Evolutionary conservation across 2,329 filamentous ascomycete species (phyloP).

Genomic region (Sclerotinia spermophila): DNA sequence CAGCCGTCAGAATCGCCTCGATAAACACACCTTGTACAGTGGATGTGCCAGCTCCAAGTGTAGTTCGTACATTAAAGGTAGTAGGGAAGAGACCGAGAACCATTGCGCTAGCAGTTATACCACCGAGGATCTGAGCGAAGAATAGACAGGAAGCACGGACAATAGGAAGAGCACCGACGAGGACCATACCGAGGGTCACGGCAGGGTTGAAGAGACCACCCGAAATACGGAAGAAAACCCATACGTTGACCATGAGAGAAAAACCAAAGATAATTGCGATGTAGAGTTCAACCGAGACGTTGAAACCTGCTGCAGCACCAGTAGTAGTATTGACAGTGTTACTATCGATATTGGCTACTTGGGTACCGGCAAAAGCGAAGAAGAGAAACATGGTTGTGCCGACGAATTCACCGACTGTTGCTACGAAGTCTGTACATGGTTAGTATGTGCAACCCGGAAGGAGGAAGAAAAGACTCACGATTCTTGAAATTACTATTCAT

Average conservation of each 20-base stretch:
- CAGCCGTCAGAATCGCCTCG: slow-evolving; percentile 47
- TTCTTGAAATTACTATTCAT: slow-evolving; percentile 48
- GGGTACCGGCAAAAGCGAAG: slow-evolving; percentile 37
- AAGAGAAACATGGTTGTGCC: slow-evolving; percentile 40
- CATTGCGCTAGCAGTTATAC: slow-evolving; percentile 41
- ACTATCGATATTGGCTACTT: slow-evolving; percentile 34
- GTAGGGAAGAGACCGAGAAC: slow-evolving; percentile 31
- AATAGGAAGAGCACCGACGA: slow-evolving; percentile 38
- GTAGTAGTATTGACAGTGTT: background rate
- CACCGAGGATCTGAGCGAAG: slow-evolving; percentile 38
- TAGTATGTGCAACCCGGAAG: background rate
- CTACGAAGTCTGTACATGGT: slow-evolving; percentile 29
- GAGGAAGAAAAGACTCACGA: slow-evolving; percentile 21
- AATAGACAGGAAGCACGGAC: slow-evolving; percentile 37
- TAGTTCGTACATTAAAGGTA: slow-evolving; percentile 46
- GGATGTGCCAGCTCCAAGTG: slow-evolving; percentile 40
- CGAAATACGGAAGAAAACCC: slow-evolving; percentile 51
- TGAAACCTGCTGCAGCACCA: slow-evolving; percentile 10
- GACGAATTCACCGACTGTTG: slow-evolving; percentile 34
- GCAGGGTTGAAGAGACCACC: slow-evolving; percentile 52
- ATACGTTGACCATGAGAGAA: slow-evolving; percentile 49
- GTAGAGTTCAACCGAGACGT: slow-evolving; percentile 41
- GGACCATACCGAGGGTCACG: slow-evolving; percentile 39
- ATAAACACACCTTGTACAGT: slow-evolving; percentile 47
- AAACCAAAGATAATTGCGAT: slow-evolving; percentile 37